Evolutionary conservation across 352 stramenopile species (phyloP), one percentile per base, ranked within the genome.

Genomic region (Pythium brassicae): DNA sequence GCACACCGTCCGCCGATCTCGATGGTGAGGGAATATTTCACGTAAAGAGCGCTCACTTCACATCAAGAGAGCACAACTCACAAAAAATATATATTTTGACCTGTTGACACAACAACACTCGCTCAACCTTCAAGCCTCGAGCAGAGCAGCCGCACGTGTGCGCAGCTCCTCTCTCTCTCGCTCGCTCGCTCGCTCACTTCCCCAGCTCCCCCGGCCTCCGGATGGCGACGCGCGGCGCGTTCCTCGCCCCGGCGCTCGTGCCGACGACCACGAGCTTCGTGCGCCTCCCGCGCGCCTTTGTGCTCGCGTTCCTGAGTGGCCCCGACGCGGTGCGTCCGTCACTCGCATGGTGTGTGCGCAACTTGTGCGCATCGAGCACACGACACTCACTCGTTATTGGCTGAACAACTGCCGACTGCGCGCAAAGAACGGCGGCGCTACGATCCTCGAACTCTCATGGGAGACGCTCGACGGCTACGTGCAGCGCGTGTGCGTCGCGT

Each of bases 391-490:
- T 35, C 29, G 9, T 4, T 42, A 15, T 52, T 11, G 22, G 15
- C 14, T 35, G n/a, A n/a, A 19, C 15, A n/a, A 32, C 15, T 60
- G 29, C 29, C 9, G 27, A 3, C 6, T 11, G 8, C 47, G 19
- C 48, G 15, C 35, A 22, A 56, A 51, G 1, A 14, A 85, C 76
- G 35, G 61, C 27, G 83, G 78, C 10, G 61, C 84, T 14, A 83
- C 70, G n/a, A 70, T 94, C 43, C 48, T 94, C 26, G 78, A 87
- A 58, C 57, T 92, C 27, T 89, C 79, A 42, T 92, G 82, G 82
- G 79, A 89, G 63, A 87, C 82, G 9, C 51, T 83, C 17, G 82
- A 92, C n/a, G 82, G 82, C 55, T 89, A 92, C 48, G 76, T 87
- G 25, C 82, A 89, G 57, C 77, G 78, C 46, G 74, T 90, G 17